Evolutionary conservation across 192 early-diverging fungal species (phyloP).

Genomic region (Coemansia sp.): DNA sequence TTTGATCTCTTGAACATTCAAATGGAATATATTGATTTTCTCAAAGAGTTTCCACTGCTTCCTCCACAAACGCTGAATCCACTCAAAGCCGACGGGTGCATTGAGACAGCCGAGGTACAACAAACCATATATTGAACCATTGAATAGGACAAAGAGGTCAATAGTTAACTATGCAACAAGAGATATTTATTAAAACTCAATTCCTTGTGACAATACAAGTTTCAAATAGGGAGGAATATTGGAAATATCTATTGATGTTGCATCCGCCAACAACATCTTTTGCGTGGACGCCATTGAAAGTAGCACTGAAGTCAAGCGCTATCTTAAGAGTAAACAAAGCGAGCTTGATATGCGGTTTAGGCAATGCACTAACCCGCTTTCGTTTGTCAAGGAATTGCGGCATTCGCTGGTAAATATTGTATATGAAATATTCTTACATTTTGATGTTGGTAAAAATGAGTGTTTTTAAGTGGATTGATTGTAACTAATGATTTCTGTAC

Average conservation of each 20-base stretch:
- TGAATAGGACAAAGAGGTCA: no score
- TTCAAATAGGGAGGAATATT: slow-evolving; percentile 15
- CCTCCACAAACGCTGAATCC: slow-evolving; percentile 31
- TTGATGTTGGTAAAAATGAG: no score
- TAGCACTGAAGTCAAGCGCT: slow-evolving; percentile 19
- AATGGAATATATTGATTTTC: slow-evolving; percentile 48
- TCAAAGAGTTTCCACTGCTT: slow-evolving; percentile 41
- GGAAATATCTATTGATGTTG: slow-evolving; percentile 24
- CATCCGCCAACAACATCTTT: slow-evolving; percentile 12
- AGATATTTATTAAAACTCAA: not conserved
- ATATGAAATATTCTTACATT: not conserved
- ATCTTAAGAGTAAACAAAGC: slow-evolving; percentile 10
- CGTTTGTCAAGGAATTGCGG: slow-evolving; percentile 45
- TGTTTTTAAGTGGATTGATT: no score
- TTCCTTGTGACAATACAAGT: not conserved
- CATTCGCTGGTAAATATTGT: slow-evolving; percentile 32
- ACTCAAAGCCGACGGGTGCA: slow-evolving; percentile 35
- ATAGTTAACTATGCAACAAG: no score
- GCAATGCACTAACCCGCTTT: slow-evolving; percentile 41
- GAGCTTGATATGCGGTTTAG: slow-evolving; percentile 32
- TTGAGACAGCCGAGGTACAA: slow-evolving; percentile 24
- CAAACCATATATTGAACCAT: not conserved
- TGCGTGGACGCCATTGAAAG: slow-evolving; percentile 34
- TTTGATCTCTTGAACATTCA: not conserved
- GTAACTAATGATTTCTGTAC: no score